Evolutionary conservation across 75 land plant species (phyloP).

Genomic region (Azolla pinnata): DNA sequence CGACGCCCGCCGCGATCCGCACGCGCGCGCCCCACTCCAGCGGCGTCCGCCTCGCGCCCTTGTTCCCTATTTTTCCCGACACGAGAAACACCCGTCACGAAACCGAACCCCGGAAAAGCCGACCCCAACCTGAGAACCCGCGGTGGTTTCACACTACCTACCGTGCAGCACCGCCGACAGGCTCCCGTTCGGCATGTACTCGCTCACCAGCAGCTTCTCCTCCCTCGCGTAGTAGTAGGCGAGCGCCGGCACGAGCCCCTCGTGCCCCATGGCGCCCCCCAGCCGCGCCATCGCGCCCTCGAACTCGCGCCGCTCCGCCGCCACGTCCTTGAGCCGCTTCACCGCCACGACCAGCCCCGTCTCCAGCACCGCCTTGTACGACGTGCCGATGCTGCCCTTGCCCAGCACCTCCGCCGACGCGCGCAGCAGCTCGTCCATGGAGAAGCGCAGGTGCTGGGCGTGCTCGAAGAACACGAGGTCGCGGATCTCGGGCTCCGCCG

Average conservation of each 20-base stretch:
- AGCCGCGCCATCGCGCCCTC: constrained; percentile 27
- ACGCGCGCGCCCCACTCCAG: too few relatives aligned
- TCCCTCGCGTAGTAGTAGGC: constrained; percentile 49
- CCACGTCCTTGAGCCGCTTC: constrained; percentile 53
- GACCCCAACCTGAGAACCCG: too few relatives aligned
- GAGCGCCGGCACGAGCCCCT: constrained; percentile 28
- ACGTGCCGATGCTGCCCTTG: constrained; percentile 40
- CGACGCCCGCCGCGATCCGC: too few relatives aligned
- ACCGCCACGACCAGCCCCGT: constrained; percentile 38
- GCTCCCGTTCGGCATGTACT: constrained; percentile 41
- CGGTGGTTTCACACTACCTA: too few relatives aligned
- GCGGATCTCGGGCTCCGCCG: background rate
- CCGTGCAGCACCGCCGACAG: constrained; percentile 35
- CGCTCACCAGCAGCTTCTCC: constrained; percentile 55
- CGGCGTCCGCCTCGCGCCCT: too few relatives aligned
- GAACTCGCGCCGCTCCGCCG: constrained; percentile 27
- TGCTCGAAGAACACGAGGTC: constrained; percentile 20
- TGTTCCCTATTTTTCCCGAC: too few relatives aligned
- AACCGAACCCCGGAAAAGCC: too few relatives aligned
- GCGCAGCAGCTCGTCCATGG: constrained; percentile 45
- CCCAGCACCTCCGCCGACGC: constrained; percentile 66
- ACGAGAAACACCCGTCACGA: too few relatives aligned
- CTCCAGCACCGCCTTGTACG: constrained; percentile 48
- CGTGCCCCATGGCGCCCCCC: constrained; percentile 22
- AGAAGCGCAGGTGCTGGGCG: constrained; percentile 16